Evolutionary conservation across 2,329 filamentous ascomycete genomes (phyloP), one percentile per base, ranked within the genome.

Genomic region (Lecanoromycetidae sp.): DNA sequence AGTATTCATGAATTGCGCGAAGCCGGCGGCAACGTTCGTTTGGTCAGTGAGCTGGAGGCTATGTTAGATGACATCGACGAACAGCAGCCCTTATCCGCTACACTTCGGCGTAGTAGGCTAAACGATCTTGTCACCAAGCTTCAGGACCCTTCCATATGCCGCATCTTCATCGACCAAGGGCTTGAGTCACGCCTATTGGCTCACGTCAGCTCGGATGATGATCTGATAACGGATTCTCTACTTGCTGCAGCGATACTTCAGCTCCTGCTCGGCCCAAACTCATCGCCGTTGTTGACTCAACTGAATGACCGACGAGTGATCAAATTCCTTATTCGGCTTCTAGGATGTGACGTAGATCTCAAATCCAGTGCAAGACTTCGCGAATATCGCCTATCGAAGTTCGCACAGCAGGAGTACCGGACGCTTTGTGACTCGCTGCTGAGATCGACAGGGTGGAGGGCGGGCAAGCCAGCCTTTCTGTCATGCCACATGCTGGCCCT

Each of bases 381-480:
- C 26, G 75, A 76, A 53, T 76, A 66, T 48, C 87, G 87, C 54
- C 71, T 88, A 58, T 81, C 85, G 0, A 81, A 74, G 57, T 70
- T 76, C 25, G 76, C 74, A 9, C 79, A 79, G 55, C 67, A 65
- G 13, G 69, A 75, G 0, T 58, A 88, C 6, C 55, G 63, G 6
- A 66, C 71, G 0, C 68, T 86, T 34, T 76, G 79, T 49, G 61
- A 64, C 1, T 62, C 67, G 3, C 57, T 86, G 3, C 60, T 72
- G 39, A 64, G 71, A 20, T 67, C 77, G 29, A 60, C 71, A 0
- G 63, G 83, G 1, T 90, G 83, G 83, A 71, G 74, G 35, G 69
- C 72, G 1, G 62, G 66, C 9, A 62, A 63, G 33, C 74, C 74
- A 5, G 57, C 62, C 3, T 58, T 60, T 2, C 55, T 87, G 5